Percentiles rank a stretch among this genome's conserved stretches.
These are phyloP conservation scores for Picea sitchensis DNA, from an alignment of 75 land plant genomes.

Conservation along the genomic window DNA sequence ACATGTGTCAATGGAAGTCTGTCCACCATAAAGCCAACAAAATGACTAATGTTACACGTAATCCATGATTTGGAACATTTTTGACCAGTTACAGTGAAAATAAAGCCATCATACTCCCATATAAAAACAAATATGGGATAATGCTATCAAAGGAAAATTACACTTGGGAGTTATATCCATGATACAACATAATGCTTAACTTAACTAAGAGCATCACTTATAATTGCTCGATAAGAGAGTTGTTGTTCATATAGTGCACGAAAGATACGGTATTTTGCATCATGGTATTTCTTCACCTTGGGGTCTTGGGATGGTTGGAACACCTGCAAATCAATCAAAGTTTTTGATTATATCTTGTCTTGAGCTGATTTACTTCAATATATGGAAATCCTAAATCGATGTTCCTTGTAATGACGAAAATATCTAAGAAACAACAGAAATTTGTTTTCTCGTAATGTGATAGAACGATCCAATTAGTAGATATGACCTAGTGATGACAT, in stretches of 20 bases:
- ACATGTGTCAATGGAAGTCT: background rate
- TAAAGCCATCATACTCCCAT: background rate
- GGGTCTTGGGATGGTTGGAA: slow-evolving; percentile 79
- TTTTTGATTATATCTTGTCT: background rate
- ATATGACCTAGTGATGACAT: too few species aligned
- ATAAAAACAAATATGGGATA: background rate
- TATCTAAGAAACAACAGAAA: too few species aligned
- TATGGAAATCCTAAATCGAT: too few species aligned
- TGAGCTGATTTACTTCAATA: background rate
- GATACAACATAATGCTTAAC: background rate
- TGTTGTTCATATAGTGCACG: slow-evolving; percentile 79
- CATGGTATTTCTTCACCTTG: slow-evolving; percentile 90
- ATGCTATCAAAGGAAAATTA: background rate
- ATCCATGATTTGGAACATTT: background rate
- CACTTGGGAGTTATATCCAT: background rate
- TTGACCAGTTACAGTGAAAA: background rate
- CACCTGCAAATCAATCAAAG: slow-evolving; percentile 47
- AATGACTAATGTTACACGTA: slow-evolving; percentile 4
- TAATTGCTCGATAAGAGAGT: slow-evolving; percentile 55
- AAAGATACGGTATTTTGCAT: slow-evolving; percentile 86
- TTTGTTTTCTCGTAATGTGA: too few species aligned
- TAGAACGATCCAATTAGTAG: too few species aligned
- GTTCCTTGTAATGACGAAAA: too few species aligned
- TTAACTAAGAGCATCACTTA: slow-evolving; percentile 46
- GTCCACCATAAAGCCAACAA: background rate